These are phyloP conservation scores for Kockovaella imperatae DNA, from an alignment of 768 basidiomycete species.

Conservation along the genomic window DNA sequence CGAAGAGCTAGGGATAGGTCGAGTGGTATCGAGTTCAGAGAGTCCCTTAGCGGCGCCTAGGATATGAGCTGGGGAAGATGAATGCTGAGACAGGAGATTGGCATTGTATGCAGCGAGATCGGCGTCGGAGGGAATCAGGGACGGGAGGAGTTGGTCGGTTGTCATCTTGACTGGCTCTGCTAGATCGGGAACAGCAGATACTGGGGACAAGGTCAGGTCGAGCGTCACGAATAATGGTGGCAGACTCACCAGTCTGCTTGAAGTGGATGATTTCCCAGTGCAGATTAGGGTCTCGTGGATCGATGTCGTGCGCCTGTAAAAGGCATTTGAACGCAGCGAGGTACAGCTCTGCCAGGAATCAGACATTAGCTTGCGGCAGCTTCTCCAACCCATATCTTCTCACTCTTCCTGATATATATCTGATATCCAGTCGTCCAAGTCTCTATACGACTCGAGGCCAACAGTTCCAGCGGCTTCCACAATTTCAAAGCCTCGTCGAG, in stretches of 20 bases:
- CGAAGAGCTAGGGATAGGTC: neutral
- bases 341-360: slow-evolving; percentile 56
- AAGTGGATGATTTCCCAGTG: slow-evolving; percentile 66
- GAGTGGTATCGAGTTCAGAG: slow-evolving; percentile 9
- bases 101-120: slow-evolving; percentile 64
- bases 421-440: slow-evolving; percentile 72
- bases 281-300: slow-evolving; percentile 57
- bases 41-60: slow-evolving; percentile 59
- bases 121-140: slow-evolving; percentile 55
- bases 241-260: slow-evolving; percentile 51
- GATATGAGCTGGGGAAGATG: slow-evolving; percentile 51
- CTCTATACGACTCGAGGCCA: slow-evolving; percentile 54
- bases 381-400: too few relatives aligned
- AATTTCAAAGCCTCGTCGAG: slow-evolving; percentile 69
- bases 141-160: slow-evolving; percentile 50
- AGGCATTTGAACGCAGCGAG: slow-evolving; percentile 70
- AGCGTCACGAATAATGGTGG: neutral
- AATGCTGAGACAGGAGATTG: slow-evolving; percentile 63
- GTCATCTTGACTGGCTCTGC: slow-evolving; percentile 52
- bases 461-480: slow-evolving; percentile 56
- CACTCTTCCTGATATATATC: slow-evolving; percentile 72
- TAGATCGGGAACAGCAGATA: slow-evolving; percentile 49
- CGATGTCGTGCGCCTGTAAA: slow-evolving; percentile 52
- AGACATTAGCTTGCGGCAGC: neutral
- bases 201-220: slow-evolving; percentile 41